Conservation (phyloP, 495 filamentous ascomycete species). For the Lasiosphaeris hirsuta region DNA sequence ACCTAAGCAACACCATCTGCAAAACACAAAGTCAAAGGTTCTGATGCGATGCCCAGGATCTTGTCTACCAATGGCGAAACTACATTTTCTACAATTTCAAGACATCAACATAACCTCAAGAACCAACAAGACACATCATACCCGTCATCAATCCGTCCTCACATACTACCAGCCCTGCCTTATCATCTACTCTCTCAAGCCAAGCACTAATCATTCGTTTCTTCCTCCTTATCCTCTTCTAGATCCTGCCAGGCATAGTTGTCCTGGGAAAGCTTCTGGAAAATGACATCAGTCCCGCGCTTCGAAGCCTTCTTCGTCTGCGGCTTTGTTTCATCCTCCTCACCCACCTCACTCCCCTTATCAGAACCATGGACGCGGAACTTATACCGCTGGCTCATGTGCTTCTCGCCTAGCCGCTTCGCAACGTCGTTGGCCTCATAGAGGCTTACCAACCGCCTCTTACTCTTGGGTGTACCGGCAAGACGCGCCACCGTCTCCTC, state of each 20-base stretch:
- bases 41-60: too few species aligned
- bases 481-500: conserved; percentile 25
- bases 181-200: too few species aligned
- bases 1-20: too few species aligned
- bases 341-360: not conserved
- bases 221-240: not conserved
- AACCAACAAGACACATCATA: too few species aligned
- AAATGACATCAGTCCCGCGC: not conserved
- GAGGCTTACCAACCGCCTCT: conserved; percentile 62
- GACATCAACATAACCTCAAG: too few species aligned
- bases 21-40: too few species aligned
- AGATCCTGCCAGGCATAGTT: not conserved
- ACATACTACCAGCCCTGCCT: too few species aligned
- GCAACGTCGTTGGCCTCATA: conserved; percentile 72
- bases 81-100: too few species aligned
- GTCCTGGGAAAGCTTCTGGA: not conserved
- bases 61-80: too few species aligned
- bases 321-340: conserved; percentile 2
- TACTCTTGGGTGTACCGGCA: conserved; percentile 46
- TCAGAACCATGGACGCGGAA: conserved; percentile 13
- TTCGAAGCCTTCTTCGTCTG: not conserved
- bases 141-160: too few species aligned
- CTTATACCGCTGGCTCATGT: conserved; percentile 17
- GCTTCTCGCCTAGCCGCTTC: conserved; percentile 52
- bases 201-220: too few species aligned